Base-by-base conservation (phyloP, 75 land plant species). In the Cupressus sempervirens region DNA sequence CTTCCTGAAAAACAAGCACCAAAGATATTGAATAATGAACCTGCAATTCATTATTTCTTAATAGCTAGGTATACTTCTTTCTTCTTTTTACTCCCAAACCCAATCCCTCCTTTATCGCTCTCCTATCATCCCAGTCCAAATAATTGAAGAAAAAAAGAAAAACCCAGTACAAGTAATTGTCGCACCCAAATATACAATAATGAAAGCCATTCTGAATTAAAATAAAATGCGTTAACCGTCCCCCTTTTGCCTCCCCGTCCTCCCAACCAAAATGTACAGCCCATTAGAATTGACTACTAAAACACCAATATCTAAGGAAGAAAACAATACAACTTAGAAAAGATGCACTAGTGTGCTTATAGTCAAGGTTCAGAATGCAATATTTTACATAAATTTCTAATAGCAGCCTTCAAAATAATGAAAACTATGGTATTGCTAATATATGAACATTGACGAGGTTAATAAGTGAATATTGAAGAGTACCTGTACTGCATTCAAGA, bases 401-500 rank as follows among this genome's bases (percentile, higher is more conserved):
- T 45, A 79, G 29, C 13, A 36, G 29, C n/a, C 29, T 45, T 79
- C 46, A 10, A 6, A 30, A 32, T 11, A n/a, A 32, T 43, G 30
- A 79, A 79, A n/a, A 26, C 30, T 43, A 23, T 80, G n/a, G 30
- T 23, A 36, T 80, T 35, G 48, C 43, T 40, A 20, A 40, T 38
- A 54, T 82, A 32, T 34, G 11, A n/a, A 82, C 23, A 26, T 34
- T 34, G 9, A n/a, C 53, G 38, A 14, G 54, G 48, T n/a, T 40
- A 20, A 40, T 38, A 54, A 52, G 18, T 34, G 11, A n/a, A 82
- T 12, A 26, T 34, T 34, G 9, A n/a, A 82, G 38, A 14, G 54
- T 84, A 93, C 95, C 95, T 93, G 96, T 15, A 93, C 92, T 34
- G 91, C 95, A 82, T 93, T 85, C 35, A 94, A 83, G 32, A 94